These are phyloP conservation scores for Fonsecaea monophora DNA, from an alignment of 2,329 filamentous ascomycete species.

Conservation along the genomic window DNA sequence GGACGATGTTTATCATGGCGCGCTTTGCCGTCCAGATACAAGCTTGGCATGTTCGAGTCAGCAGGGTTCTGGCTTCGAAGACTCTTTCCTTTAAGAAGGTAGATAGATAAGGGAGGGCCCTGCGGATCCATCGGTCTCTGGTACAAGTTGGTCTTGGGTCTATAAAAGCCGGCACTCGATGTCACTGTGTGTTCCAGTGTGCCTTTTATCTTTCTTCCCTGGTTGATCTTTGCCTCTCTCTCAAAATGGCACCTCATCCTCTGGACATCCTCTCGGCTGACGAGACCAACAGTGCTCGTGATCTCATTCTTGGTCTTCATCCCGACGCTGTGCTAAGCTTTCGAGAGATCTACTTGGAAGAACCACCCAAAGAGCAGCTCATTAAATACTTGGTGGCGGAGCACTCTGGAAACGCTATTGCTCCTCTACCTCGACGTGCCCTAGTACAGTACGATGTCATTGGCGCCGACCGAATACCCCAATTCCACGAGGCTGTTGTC, in stretches of 20 bases:
- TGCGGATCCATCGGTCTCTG: not conserved
- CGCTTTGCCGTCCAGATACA: not conserved
- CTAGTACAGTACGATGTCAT: conserved; percentile 65
- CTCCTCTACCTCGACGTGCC: conserved; percentile 58
- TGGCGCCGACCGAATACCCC: conserved; percentile 57
- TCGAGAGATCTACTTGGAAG: conserved; percentile 59
- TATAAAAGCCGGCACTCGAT: not conserved
- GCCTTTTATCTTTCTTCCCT: not conserved
- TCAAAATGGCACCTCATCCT: conserved; percentile 52
- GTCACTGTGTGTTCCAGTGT: not conserved
- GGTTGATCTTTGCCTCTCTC: not conserved
- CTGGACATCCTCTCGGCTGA: conserved; percentile 63
- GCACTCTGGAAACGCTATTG: conserved; percentile 53
- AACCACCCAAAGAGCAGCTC: conserved; percentile 58
- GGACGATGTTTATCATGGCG: not conserved
- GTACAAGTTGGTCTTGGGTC: not conserved
- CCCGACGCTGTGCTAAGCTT: conserved; percentile 50
- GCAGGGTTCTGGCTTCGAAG: not conserved
- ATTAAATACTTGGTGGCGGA: conserved; percentile 57
- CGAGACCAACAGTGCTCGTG: conserved; percentile 60
- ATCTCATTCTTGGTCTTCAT: conserved; percentile 55
- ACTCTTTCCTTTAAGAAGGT: too few species aligned
- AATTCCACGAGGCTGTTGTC: conserved; percentile 62
- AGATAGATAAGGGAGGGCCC: not conserved
- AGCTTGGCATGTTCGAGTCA: too few species aligned